Percentiles rank a stretch among this genome's conserved stretches.
Conservation (phyloP, 306 rosid genomes). For the Citrullus amarus region DNA sequence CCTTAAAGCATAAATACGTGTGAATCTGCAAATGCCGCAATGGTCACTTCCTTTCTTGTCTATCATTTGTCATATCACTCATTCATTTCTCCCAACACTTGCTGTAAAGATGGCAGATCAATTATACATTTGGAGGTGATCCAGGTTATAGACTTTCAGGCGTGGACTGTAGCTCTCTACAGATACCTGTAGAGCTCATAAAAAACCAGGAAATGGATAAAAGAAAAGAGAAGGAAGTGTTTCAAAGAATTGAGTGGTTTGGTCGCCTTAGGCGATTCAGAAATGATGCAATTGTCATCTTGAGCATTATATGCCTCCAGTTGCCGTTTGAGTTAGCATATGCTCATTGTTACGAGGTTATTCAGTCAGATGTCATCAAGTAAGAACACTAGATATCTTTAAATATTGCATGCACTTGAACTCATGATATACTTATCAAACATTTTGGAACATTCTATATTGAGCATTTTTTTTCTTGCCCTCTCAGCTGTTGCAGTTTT, state of each 20-base stretch:
- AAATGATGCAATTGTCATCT: constrained; percentile 65
- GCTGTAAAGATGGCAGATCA: constrained; percentile 66
- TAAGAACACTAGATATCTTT: constrained; percentile 24
- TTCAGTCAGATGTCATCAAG: constrained; percentile 50
- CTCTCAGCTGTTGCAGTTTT: not conserved
- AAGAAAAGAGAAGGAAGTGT: constrained; percentile 46
- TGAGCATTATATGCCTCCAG: constrained; percentile 91
- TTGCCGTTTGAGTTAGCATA: constrained; percentile 93
- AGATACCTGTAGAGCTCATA: constrained; percentile 35
- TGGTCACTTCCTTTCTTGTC: not conserved
- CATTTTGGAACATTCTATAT: not conserved
- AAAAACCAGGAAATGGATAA: constrained; percentile 48
- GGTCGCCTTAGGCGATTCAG: constrained; percentile 74
- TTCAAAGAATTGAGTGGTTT: constrained; percentile 79
- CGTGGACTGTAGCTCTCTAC: constrained; percentile 34
- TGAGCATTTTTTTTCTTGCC: not conserved
- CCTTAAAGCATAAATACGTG: not conserved
- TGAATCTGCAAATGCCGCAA: not conserved
- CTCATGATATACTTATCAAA: constrained; percentile 1
- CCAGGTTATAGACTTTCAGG: constrained; percentile 38
- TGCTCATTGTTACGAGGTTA: constrained; percentile 79
- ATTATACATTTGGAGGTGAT: constrained; percentile 38
- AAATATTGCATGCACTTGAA: not conserved
- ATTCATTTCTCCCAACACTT: constrained; percentile 1
- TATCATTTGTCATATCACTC: not conserved